Evolutionary conservation across 257 asterid species (phyloP).

Genomic region (Ilex aquifolium): DNA sequence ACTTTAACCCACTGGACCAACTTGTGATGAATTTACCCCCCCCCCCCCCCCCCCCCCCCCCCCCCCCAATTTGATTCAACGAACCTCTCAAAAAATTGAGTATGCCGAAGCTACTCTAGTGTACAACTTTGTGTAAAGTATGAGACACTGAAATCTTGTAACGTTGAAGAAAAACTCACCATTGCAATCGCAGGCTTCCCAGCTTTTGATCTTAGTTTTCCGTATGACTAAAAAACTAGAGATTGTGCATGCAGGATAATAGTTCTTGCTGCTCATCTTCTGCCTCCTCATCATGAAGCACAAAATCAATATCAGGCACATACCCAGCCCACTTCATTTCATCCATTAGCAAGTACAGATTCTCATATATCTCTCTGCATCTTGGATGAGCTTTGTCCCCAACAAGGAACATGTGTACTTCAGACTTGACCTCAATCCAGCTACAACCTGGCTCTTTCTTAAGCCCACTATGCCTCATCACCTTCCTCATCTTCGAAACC

Average conservation of each 20-base stretch:
- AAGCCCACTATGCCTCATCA: slow-evolving; percentile 57
- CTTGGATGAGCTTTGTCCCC: slow-evolving; percentile 87
- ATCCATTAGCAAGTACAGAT: slow-evolving; percentile 31
- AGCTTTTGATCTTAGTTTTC: too few relatives aligned
- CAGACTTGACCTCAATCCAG: slow-evolving; percentile 83
- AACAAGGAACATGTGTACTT: slow-evolving; percentile 77
- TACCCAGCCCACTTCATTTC: slow-evolving; percentile 53
- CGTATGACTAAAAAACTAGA: slow-evolving; percentile 7
- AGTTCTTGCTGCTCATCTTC: slow-evolving; percentile 19
- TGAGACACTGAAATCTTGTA: too few relatives aligned
- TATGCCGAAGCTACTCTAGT: too few relatives aligned
- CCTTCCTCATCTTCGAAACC: slow-evolving; percentile 62
- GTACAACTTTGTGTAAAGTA: too few relatives aligned
- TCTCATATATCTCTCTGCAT: slow-evolving; percentile 51
- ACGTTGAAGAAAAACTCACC: too few relatives aligned
- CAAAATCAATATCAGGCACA: slow-evolving; percentile 16
- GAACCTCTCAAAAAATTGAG: too few relatives aligned
- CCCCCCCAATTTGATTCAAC: too few relatives aligned
- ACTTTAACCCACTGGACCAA: too few relatives aligned
- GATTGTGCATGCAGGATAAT: background rate
- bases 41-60: too few relatives aligned
- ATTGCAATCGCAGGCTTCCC: too few relatives aligned
- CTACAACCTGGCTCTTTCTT: slow-evolving; percentile 91
- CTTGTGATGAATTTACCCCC: too few relatives aligned
- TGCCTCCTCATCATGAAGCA: slow-evolving; percentile 6